Conservation (phyloP, 306 rosid species). For the Inga oerstediana region DNA sequence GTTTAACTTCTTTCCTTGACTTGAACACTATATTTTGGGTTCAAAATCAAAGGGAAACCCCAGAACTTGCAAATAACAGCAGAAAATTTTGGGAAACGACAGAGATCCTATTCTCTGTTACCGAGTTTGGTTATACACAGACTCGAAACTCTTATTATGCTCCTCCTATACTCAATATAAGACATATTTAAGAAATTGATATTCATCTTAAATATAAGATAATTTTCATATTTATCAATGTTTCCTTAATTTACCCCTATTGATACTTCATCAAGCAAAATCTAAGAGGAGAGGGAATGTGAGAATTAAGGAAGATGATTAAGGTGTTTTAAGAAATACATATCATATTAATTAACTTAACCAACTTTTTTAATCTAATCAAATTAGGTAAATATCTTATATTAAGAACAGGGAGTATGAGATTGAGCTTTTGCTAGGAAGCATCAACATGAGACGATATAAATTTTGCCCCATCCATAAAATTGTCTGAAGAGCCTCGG, state of each 20-base stretch:
- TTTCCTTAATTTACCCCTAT: no score
- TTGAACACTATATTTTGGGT: background rate
- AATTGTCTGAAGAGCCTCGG: background rate
- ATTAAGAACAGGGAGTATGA: background rate
- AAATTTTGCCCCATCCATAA: slow-evolving; percentile 6
- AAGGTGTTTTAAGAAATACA: no score
- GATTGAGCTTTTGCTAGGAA: background rate
- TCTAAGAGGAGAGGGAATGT: no score
- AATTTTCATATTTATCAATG: no score
- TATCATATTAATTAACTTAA: no score
- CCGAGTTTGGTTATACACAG: background rate
- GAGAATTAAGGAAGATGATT: no score
- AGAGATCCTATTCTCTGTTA: background rate
- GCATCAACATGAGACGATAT: slow-evolving; percentile 11
- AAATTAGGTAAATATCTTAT: no score
- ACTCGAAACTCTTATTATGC: background rate
- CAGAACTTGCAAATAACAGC: background rate
- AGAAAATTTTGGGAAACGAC: background rate
- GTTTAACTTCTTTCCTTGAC: background rate
- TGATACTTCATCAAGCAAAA: no score
- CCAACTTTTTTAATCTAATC: no score
- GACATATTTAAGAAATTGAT: fast-evolving
- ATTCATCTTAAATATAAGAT: no score
- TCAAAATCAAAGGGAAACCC: background rate
- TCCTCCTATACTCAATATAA: no score